Conservation (phyloP, 2,329 filamentous ascomycete species). For the Ophiosphaerella korrae region DNA sequence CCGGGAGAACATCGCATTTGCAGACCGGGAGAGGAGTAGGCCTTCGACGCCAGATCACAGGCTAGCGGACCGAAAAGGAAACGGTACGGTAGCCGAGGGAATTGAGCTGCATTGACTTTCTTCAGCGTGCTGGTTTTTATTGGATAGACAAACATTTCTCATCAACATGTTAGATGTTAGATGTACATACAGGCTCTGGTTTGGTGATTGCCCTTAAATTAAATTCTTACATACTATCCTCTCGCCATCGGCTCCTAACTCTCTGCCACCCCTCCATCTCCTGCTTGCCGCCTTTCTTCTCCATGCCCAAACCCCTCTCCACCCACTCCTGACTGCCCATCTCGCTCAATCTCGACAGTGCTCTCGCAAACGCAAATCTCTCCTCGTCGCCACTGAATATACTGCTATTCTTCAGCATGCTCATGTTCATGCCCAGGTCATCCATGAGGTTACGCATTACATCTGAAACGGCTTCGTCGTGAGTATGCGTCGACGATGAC, state of each 20-base stretch:
- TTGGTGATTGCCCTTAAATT: too few species aligned
- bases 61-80: constrained; percentile 6
- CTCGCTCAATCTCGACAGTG: constrained; percentile 80
- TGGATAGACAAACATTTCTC: too few species aligned
- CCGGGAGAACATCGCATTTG: constrained; percentile 84
- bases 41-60: constrained; percentile 43
- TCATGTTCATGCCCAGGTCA: constrained; percentile 82
- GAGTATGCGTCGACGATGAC: constrained; percentile 42
- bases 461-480: constrained; percentile 62
- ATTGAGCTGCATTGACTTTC: neutral
- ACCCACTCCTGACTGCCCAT: constrained; percentile 98
- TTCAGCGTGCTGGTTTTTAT: too few species aligned
- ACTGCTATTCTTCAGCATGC: constrained; percentile 80
- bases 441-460: constrained; percentile 83
- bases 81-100: constrained; percentile 3
- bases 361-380: constrained; percentile 91
- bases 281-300: constrained; percentile 66
- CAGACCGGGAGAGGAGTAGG: constrained; percentile 50
- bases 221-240: constrained; percentile 37
- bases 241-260: constrained; percentile 69
- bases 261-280: constrained; percentile 70
- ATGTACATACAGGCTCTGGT: too few species aligned
- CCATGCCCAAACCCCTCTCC: constrained; percentile 72
- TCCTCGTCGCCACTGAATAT: constrained; percentile 96
- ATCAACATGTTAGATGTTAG: too few species aligned